These are phyloP conservation scores for Penicillium sumatraense DNA, from an alignment of 2,329 filamentous ascomycete genomes.

Conservation along the genomic window DNA sequence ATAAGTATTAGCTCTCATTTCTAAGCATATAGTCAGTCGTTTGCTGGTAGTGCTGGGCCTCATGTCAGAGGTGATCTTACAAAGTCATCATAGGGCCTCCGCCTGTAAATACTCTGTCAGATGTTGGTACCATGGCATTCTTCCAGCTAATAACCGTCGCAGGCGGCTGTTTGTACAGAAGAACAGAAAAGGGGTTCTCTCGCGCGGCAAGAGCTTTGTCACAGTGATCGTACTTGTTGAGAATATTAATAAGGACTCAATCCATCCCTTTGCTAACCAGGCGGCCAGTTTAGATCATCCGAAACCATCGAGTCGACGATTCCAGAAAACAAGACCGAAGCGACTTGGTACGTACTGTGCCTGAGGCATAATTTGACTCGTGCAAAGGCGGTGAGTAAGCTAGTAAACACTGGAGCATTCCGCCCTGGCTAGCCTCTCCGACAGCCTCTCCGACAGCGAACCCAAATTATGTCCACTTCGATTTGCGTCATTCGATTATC, in stretches of 20 bases:
- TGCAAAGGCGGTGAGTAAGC: slow-evolving; percentile 5
- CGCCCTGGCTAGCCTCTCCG: background rate
- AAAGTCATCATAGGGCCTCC: background rate
- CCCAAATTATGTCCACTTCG: background rate
- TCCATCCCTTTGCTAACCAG: background rate
- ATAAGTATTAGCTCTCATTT: background rate
- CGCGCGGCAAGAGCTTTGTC: background rate
- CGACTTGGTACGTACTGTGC: background rate
- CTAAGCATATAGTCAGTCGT: background rate
- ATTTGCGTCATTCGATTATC: slow-evolving; percentile 4
- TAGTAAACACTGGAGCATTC: slow-evolving; percentile 3
- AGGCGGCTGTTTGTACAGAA: background rate
- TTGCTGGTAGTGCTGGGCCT: background rate
- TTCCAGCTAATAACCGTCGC: background rate
- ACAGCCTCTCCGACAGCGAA: background rate
- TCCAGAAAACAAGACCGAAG: background rate
- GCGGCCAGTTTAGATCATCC: background rate
- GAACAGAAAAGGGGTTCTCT: background rate
- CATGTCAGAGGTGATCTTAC: background rate
- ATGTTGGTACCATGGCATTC: too few relatives aligned
- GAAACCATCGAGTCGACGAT: background rate
- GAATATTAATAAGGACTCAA: background rate
- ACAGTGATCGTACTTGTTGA: background rate
- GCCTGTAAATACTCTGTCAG: too few relatives aligned
- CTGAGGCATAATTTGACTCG: slow-evolving; percentile 5